Base-by-base conservation (phyloP, 768 basidiomycete genomes). In the Suillus alpinus region DNA sequence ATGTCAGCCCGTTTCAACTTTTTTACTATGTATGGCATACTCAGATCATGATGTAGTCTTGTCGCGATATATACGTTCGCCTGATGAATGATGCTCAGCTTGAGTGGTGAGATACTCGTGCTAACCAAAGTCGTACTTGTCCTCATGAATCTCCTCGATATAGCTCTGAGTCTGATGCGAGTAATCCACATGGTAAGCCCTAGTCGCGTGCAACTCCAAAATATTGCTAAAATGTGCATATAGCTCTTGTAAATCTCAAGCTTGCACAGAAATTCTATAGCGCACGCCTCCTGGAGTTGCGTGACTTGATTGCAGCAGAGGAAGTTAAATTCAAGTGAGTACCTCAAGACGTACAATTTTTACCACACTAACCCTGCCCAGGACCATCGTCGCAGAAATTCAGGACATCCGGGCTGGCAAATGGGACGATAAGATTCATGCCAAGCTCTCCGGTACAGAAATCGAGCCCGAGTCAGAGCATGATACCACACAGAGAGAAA, bases 291-390 rank as follows among this genome's bases (percentile, higher is more conserved):
- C 69, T 81, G 18, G 91, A 96, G 66, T 77, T 97, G 4, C 83
- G 85, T 59, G 79, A 78, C n/a, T 79, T 87, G 47, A 92, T 97
- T 43, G 67, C 80, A 36, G 80, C 76, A 1, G 89, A 95, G 69
- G 95, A 96, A 75, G 71, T 75, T 32, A 85, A 83, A 60, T 97
- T 95, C 83, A 91, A 85, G 91, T 89, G 68, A 31, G 81, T 63
- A 44, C 7, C 2, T 26, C 14, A 37, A 18, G 51, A 23, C 16
- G 32, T 56, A 7, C 9, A n/a, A 26, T 32, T 39, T 23, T 29
- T n/a, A 59, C 31, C 49, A 37, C 52, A 18, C n/a, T 31, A 12
- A 29, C 10, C 12, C 20, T 41, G 26, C 31, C 7, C 62, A 93
- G 92, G 73, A 74, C 73, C 37, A 78, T 94, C 14, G 79, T 87